Percentiles rank a stretch among this genome's conserved stretches.
phyloP scores from a whole-genome alignment of 208 protist genomes.

The Novymonas esmeraldas region DNA sequence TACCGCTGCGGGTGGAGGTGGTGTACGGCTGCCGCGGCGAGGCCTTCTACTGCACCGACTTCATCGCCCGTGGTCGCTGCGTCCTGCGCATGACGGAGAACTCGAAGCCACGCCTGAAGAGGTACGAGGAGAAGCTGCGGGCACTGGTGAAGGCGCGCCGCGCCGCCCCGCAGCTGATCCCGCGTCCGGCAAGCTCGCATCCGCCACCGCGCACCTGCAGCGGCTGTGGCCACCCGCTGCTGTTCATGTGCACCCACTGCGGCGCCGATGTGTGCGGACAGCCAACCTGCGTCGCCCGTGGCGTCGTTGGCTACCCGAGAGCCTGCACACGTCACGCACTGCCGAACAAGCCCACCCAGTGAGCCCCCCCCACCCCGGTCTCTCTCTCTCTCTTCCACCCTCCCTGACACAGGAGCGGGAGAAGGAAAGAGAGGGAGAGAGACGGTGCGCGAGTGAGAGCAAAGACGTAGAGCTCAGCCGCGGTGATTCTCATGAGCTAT shows the following conservation, averaged over 20 bases:
- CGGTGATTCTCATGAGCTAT: no score
- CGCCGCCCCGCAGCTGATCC: slow-evolving; percentile 47
- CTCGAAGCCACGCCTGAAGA: slow-evolving; percentile 51
- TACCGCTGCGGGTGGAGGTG: slow-evolving; percentile 63
- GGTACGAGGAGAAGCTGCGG: slow-evolving; percentile 67
- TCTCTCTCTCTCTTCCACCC: no score
- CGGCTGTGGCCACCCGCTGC: slow-evolving; percentile 51
- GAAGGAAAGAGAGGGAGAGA: neutral
- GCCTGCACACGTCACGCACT: slow-evolving; percentile 41
- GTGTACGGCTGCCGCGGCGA: slow-evolving; percentile 83
- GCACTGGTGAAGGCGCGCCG: slow-evolving; percentile 38
- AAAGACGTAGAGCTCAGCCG: neutral
- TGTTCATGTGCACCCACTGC: slow-evolving; percentile 71
- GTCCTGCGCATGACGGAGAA: slow-evolving; percentile 45
- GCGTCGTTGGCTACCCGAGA: slow-evolving; percentile 61
- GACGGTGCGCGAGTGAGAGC: neutral
- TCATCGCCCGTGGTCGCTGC: slow-evolving; percentile 62
- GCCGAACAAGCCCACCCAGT: no score
- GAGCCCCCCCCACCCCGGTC: no score
- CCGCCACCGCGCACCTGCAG: slow-evolving; percentile 37
- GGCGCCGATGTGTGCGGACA: slow-evolving; percentile 71
- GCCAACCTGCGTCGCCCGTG: slow-evolving; percentile 37
- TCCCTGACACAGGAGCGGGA: no score
- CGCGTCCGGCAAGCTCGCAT: slow-evolving; percentile 4
- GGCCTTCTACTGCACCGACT: slow-evolving; percentile 76